A percentile compares a stretch with the other conserved stretches of the same genome.
These are phyloP conservation scores for Agaricus sinodeliciosus DNA, from an alignment of 768 basidiomycete species.

Conservation along the genomic window DNA sequence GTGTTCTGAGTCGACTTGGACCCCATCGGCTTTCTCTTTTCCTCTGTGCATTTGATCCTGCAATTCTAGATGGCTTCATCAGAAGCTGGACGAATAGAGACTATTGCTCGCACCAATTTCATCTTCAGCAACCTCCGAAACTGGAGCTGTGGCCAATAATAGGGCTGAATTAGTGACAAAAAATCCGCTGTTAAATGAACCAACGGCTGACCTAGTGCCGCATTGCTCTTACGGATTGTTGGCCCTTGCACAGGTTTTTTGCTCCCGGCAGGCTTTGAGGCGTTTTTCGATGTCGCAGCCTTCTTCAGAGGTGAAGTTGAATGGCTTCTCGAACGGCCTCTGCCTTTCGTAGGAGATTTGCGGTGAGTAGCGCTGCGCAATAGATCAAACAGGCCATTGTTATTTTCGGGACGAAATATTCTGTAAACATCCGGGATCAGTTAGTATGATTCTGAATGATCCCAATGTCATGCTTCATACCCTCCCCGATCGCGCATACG, in stretches of 20 bases:
- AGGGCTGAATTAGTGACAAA: neutral
- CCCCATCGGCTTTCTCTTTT: neutral
- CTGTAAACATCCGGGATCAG: constrained; percentile 20
- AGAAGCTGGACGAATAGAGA: neutral
- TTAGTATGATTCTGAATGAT: neutral
- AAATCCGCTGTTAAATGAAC: neutral
- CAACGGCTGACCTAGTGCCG: neutral
- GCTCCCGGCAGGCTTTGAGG: neutral
- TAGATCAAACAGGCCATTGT: constrained; percentile 44
- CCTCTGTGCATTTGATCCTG: neutral
- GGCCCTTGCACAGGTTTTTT: neutral
- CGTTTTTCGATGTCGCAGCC: neutral
- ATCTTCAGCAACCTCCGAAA: neutral
- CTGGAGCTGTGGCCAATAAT: neutral
- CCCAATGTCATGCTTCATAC: constrained; percentile 27
- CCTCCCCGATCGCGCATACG: constrained; percentile 66
- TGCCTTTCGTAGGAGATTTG: constrained; percentile 1
- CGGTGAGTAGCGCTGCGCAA: constrained; percentile 20
- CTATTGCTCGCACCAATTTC: neutral
- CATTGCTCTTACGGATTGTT: neutral
- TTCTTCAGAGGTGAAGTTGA: constrained; percentile 11
- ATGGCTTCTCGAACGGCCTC: constrained; percentile 15
- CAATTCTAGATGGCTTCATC: neutral
- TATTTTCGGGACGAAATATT: constrained; percentile 45
- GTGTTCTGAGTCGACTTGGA: neutral